phyloP scores from a whole-genome alignment of 2,329 filamentous ascomycete genomes.

The Daldinia sp. region DNA sequence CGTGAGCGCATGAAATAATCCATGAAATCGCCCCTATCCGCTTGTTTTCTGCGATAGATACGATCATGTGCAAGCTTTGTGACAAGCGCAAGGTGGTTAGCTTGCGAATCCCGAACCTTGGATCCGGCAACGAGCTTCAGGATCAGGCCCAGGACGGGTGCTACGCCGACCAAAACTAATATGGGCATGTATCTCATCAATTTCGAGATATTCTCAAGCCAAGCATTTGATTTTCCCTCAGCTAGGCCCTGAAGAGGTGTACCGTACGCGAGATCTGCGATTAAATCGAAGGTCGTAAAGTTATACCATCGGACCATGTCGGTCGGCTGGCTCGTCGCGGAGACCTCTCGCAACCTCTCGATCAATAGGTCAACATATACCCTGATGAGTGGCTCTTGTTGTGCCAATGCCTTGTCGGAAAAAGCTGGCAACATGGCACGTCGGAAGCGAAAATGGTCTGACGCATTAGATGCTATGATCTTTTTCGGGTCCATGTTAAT shows the following conservation, averaged over 20 bases:
- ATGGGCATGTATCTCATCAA: slow-evolving; percentile 39
- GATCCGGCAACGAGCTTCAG: slow-evolving; percentile 37
- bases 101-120: slow-evolving; percentile 43
- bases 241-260: slow-evolving; percentile 46
- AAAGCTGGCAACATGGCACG: slow-evolving; percentile 61
- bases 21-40: slow-evolving; percentile 46
- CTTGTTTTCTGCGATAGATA: slow-evolving; percentile 39
- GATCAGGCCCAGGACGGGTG: slow-evolving; percentile 27
- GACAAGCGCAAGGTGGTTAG: slow-evolving; percentile 40
- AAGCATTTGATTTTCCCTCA: slow-evolving; percentile 48
- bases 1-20: slow-evolving; percentile 45
- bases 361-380: slow-evolving; percentile 47
- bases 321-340: slow-evolving; percentile 30
- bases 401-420: slow-evolving; percentile 47
- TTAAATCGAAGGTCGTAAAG: slow-evolving; percentile 43
- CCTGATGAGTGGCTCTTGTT: slow-evolving; percentile 48
- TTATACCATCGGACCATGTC: slow-evolving; percentile 51
- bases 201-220: slow-evolving; percentile 42
- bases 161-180: slow-evolving; percentile 33
- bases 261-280: slow-evolving; percentile 42
- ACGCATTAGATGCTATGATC: slow-evolving; percentile 38
- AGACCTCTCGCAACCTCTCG: slow-evolving; percentile 39
- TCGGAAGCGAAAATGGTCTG: slow-evolving; percentile 58
- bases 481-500: slow-evolving; percentile 38
- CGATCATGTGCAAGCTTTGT: slow-evolving; percentile 38